Base-by-base conservation (phyloP, 2,329 filamentous ascomycete species). In the Coniochaeta sp. region DNA sequence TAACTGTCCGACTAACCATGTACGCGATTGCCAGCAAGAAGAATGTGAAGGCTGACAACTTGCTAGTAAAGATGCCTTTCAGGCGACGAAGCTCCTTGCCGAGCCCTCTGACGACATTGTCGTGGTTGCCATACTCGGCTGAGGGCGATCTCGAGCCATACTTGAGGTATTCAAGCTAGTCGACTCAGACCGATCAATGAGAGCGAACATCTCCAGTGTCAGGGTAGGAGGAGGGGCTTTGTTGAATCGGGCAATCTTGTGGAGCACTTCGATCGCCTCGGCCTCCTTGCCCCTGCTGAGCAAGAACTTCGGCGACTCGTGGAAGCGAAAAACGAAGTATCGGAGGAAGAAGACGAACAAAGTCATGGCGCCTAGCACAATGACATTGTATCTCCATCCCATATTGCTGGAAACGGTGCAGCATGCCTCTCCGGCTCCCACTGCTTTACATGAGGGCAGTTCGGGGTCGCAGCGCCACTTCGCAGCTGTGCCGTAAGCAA, bases 361-460 rank as follows among this genome's bases (percentile, higher is more conserved):
- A 0, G 70, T 68, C 3, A 73, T 54, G 1, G 63, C 67, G 6
- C 70, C 71, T 45, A 74, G 66, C 1, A 65, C 59, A 50, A 68
- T 65, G 48, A 69, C 56, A 10, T 68, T 63, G 52, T 72, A 72
- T n/a, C 70, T 63, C 71, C 71, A 75, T 31, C 71, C 71, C 62
- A 72, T 67, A 53, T 75, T 74, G 35, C 65, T 62, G 4, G 53
- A 51, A 40, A 61, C 62, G 30, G 61, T 64, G 53, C 69, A 72
- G 1, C 40, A 45, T n/a, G 40, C 40, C 20, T 45, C 20, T 27
- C 20, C 40, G 16, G 3, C 40, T 45, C 40, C 40, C 6, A 26
- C 20, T 3, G 40, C 40, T 3, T 14, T 4, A 13, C 40, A 45
- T 5, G 40, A 45, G 40, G 40, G 40, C 40, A 45, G 40, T 24